These are phyloP conservation scores for Pseudozyma sp. DNA, from an alignment of 1,284 basidiomycete species.

Conservation along the genomic window DNA sequence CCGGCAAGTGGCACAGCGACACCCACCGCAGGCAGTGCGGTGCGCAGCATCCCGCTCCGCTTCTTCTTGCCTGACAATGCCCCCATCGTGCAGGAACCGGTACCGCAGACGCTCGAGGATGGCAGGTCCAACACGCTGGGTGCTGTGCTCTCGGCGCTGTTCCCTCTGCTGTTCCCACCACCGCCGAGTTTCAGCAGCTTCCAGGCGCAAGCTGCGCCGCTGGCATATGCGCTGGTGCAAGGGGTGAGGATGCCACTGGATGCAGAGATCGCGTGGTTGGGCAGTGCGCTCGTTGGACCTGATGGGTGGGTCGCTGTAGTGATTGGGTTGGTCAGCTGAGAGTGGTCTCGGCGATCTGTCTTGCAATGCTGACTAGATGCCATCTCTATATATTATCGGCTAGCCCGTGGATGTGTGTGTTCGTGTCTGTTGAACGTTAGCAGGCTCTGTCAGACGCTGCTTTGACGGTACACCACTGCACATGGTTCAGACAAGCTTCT, in stretches of 20 bases:
- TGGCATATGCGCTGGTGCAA: slow-evolving; percentile 78
- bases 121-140: slow-evolving; percentile 71
- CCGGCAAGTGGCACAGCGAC: slow-evolving; percentile 20
- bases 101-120: slow-evolving; percentile 74
- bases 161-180: slow-evolving; percentile 71
- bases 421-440: too few species aligned
- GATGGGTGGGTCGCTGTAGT: slow-evolving; percentile 80
- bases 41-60: slow-evolving; percentile 74
- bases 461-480: too few species aligned
- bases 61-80: slow-evolving; percentile 87
- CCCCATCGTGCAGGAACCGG: slow-evolving; percentile 87
- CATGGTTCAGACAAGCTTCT: too few species aligned
- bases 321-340: slow-evolving; percentile 28
- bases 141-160: slow-evolving; percentile 68
- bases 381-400: too few species aligned
- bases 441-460: too few species aligned
- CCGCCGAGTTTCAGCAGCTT: slow-evolving; percentile 55
- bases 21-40: slow-evolving; percentile 12
- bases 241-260: slow-evolving; percentile 88
- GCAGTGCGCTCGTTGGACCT: slow-evolving; percentile 86
- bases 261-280: slow-evolving; percentile 90
- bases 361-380: too few species aligned
- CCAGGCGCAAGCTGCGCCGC: slow-evolving; percentile 55
- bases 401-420: too few species aligned
- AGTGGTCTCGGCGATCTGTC: too few species aligned